Percentiles rank a stretch among this genome's conserved stretches.
These are phyloP conservation scores for Botryococcus braunii DNA, from an alignment of 163 green algal genomes.

Conservation along the genomic window DNA sequence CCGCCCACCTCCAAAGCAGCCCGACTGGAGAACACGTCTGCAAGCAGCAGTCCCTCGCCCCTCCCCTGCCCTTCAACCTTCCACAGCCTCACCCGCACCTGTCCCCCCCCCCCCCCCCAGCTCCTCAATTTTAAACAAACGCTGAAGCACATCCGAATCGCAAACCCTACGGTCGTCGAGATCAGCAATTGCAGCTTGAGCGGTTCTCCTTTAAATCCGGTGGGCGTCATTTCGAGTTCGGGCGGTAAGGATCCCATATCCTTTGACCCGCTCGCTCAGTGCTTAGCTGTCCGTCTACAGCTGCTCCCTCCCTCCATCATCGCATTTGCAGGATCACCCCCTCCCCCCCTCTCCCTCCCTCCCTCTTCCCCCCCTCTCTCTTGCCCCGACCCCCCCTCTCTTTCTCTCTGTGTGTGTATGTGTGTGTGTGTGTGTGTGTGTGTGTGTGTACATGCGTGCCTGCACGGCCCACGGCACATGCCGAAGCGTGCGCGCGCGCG, in stretches of 20 bases:
- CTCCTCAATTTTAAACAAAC: background rate
- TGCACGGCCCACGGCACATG: no score
- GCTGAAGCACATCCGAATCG: background rate
- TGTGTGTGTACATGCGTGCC: no score
- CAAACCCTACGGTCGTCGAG: background rate
- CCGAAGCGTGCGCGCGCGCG: no score
- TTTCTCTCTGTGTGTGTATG: no score
- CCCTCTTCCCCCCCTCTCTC: no score
- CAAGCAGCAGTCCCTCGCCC: constrained; percentile 17
- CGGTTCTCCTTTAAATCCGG: background rate
- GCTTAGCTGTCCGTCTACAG: no score
- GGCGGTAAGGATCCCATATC: background rate
- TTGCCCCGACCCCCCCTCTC: no score
- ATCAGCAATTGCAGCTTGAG: background rate
- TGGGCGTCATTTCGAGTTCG: background rate
- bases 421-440: no score
- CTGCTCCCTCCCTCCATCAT: no score
- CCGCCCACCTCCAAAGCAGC: constrained; percentile 59
- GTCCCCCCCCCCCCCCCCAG: background rate
- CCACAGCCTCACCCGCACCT: constrained; percentile 61
- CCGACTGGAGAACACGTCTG: constrained; percentile 39
- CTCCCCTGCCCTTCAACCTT: constrained; percentile 10
- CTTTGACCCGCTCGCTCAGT: no score
- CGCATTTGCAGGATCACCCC: no score
- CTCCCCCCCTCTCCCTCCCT: no score